phyloP scores from a whole-genome alignment of 2,329 filamentous ascomycete species.

The Pseudogymnoascus sp. region DNA sequence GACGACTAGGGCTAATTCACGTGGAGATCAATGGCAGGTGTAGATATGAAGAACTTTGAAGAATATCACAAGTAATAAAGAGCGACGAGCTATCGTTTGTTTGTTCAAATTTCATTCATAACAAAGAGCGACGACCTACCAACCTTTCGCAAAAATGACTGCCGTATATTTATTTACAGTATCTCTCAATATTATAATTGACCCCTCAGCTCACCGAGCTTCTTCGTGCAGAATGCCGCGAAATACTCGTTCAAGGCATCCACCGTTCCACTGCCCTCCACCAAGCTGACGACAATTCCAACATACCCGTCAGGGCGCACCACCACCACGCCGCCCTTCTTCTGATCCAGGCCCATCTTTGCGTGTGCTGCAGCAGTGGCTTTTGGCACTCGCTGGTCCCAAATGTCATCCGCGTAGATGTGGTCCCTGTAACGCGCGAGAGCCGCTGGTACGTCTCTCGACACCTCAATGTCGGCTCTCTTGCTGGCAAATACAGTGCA shows the following conservation, averaged over 20 bases:
- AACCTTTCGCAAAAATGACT: background rate
- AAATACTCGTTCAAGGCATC: slow-evolving; percentile 83
- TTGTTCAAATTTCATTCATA: background rate
- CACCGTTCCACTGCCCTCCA: slow-evolving; percentile 68
- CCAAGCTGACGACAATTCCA: slow-evolving; percentile 63
- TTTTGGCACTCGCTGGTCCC: slow-evolving; percentile 60
- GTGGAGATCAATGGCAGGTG: no score
- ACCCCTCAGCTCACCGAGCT: slow-evolving; percentile 34
- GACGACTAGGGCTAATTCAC: background rate
- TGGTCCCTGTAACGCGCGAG: slow-evolving; percentile 72
- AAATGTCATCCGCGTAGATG: slow-evolving; percentile 78
- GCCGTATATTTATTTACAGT: background rate
- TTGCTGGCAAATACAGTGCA: slow-evolving; percentile 65
- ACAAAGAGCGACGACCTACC: background rate
- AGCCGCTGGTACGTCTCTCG: slow-evolving; percentile 58
- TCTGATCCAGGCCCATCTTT: slow-evolving; percentile 73
- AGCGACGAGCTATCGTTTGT: background rate
- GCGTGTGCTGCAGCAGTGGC: slow-evolving; percentile 70
- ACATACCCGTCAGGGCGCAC: slow-evolving; percentile 85
- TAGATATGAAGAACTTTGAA: background rate
- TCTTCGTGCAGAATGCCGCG: slow-evolving; percentile 60
- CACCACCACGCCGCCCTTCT: slow-evolving; percentile 70
- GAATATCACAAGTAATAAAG: background rate
- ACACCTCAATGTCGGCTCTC: slow-evolving; percentile 64
- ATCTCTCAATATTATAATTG: slow-evolving; percentile 29